Conservation (phyloP, 2,329 filamentous ascomycete genomes). For the Fusarium praegraminearum region DNA sequence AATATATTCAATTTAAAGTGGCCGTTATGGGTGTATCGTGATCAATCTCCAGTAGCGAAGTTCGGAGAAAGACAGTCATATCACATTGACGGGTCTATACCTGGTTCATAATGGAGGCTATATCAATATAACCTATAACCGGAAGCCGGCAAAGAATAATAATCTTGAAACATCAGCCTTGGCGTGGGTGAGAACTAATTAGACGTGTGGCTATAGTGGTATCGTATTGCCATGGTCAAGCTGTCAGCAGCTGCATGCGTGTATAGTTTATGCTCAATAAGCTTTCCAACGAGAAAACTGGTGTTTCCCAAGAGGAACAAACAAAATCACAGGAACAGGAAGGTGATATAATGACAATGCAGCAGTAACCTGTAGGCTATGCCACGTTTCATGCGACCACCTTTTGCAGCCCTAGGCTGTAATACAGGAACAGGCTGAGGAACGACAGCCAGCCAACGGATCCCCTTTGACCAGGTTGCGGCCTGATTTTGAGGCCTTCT, state of each 20-base stretch:
- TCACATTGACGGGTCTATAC: background rate
- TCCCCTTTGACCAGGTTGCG: conserved; percentile 22
- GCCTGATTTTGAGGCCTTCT: conserved; percentile 38
- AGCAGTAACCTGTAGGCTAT: conserved; percentile 24
- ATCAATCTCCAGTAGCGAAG: conserved; percentile 10
- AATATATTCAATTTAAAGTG: background rate
- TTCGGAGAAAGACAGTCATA: conserved; percentile 5
- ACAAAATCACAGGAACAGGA: background rate
- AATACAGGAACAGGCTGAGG: conserved; percentile 16
- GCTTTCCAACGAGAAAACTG: background rate
- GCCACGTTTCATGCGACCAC: conserved; percentile 42
- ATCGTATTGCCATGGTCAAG: conserved; percentile 7
- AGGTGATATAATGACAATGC: conserved; percentile 10
- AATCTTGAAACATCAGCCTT: conserved; percentile 38
- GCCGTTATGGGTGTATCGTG: conserved; percentile 11
- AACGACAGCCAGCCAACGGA: conserved; percentile 19
- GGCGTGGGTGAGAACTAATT: conserved; percentile 37
- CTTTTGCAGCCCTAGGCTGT: conserved; percentile 28
- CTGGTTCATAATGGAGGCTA: background rate
- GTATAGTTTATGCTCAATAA: conserved; percentile 4
- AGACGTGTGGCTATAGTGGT: conserved; percentile 19
- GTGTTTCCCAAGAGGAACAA: background rate
- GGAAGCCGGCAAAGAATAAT: conserved; percentile 18
- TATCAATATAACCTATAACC: conserved; percentile 21
- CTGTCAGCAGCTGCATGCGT: conserved; percentile 10